These are phyloP conservation scores for Candida ulmi DNA, from an alignment of 805 yeast species.

Conservation along the genomic window DNA sequence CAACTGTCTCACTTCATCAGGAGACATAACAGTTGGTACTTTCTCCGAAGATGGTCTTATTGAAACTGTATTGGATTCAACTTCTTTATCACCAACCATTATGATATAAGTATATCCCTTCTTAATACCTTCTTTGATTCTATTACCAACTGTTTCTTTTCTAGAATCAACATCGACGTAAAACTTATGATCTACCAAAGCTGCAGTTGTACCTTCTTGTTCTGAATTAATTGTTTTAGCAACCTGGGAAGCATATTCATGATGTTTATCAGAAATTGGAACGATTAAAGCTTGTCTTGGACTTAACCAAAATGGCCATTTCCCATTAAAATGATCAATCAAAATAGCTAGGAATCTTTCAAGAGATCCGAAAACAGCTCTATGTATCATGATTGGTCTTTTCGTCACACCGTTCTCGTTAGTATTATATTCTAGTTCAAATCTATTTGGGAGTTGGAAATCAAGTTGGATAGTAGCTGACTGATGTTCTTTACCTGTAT, in stretches of 20 bases:
- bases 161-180: constrained; percentile 73
- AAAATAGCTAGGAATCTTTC: constrained; percentile 90
- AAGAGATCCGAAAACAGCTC: constrained; percentile 93
- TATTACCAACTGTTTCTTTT: constrained; percentile 69
- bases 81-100: constrained; percentile 86
- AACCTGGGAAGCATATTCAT: constrained; percentile 46
- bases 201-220: constrained; percentile 37
- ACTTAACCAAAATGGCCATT: constrained; percentile 97
- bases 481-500: constrained; percentile 77
- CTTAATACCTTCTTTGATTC: constrained; percentile 72
- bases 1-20: constrained; percentile 44
- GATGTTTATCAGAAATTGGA: constrained; percentile 68
- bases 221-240: constrained; percentile 44
- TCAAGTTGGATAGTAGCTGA: constrained; percentile 95
- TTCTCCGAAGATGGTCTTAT: constrained; percentile 55
- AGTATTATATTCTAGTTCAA: constrained; percentile 61
- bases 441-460: constrained; percentile 87
- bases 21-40: constrained; percentile 35
- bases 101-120: constrained; percentile 75
- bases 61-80: constrained; percentile 51
- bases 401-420: constrained; percentile 44
- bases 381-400: constrained; percentile 89
- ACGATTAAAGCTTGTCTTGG: constrained; percentile 86
- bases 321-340: constrained; percentile 84
- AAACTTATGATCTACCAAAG: constrained; percentile 55